phyloP scores from a whole-genome alignment of 768 basidiomycete species.

The Boletus coccyginus region DNA sequence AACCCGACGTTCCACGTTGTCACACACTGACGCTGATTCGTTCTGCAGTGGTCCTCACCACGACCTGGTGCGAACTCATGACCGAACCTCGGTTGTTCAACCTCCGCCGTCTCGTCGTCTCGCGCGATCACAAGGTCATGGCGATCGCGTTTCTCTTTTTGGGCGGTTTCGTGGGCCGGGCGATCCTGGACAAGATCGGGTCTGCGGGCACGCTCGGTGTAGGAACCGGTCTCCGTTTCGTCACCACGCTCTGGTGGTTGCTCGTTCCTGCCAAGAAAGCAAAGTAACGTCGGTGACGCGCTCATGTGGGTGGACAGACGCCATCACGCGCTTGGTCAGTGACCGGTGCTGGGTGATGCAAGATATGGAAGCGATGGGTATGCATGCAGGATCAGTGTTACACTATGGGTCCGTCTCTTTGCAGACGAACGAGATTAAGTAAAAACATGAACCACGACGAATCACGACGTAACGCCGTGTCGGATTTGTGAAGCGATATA shows the following conservation, averaged over 20 bases:
- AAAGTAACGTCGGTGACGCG: neutral
- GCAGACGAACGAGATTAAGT: neutral
- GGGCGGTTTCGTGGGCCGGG: conserved; percentile 68
- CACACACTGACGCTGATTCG: no score
- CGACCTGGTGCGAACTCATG: conserved; percentile 86
- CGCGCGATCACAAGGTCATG: conserved; percentile 71
- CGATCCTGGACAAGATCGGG: conserved; percentile 57
- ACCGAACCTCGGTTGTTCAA: conserved; percentile 76
- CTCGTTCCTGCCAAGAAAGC: conserved; percentile 45
- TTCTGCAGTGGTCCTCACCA: conserved; percentile 70
- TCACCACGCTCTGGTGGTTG: conserved; percentile 64
- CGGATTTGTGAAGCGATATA: conserved; percentile 5
- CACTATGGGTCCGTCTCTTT: no score
- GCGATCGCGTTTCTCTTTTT: conserved; percentile 68
- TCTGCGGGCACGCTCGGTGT: conserved; percentile 65
- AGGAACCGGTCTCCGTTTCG: conserved; percentile 56
- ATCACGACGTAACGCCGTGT: conserved; percentile 13
- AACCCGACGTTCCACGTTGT: no score
- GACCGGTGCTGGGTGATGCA: no score
- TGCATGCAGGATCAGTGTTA: neutral
- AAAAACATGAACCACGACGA: conserved; percentile 1
- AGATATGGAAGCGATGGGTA: neutral
- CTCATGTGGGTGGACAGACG: no score
- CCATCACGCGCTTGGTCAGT: no score
- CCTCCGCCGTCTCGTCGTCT: conserved; percentile 45